These are phyloP conservation scores for Lyophyllum atratum DNA, from an alignment of 768 basidiomycete species.

Conservation along the genomic window DNA sequence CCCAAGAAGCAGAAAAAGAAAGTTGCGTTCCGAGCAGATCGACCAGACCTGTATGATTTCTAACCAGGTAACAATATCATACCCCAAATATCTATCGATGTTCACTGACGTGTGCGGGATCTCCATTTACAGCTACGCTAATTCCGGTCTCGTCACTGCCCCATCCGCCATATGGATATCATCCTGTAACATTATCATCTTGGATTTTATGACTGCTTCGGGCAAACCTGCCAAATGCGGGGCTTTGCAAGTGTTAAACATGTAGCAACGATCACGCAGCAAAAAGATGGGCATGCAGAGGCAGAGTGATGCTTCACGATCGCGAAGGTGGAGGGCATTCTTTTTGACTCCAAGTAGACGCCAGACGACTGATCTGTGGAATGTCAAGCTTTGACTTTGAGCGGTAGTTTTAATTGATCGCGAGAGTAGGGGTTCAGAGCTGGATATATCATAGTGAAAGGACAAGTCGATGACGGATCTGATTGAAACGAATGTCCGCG, in stretches of 20 bases:
- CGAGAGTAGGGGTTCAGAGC: background rate
- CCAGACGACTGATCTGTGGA: background rate
- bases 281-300: background rate
- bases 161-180: too few relatives aligned
- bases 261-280: conserved; percentile 2
- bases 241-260: background rate
- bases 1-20: conserved; percentile 60
- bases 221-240: background rate
- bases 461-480: background rate
- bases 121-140: too few relatives aligned
- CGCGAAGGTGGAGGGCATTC: background rate
- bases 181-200: too few relatives aligned
- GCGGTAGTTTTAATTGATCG: background rate
- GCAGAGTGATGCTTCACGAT: background rate
- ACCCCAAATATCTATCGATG: background rate
- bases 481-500: background rate
- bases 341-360: background rate
- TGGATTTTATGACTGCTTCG: too few relatives aligned
- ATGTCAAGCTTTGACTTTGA: background rate
- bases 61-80: conserved; percentile 29
- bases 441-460: background rate
- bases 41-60: conserved; percentile 76
- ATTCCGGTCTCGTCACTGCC: too few relatives aligned
- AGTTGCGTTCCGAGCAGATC: conserved; percentile 69
- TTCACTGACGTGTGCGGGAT: too few relatives aligned